Percentiles rank a stretch among this genome's conserved stretches.
phyloP scores from a whole-genome alignment of 2,329 filamentous ascomycete species.

The Akanthomyces muscarius region DNA sequence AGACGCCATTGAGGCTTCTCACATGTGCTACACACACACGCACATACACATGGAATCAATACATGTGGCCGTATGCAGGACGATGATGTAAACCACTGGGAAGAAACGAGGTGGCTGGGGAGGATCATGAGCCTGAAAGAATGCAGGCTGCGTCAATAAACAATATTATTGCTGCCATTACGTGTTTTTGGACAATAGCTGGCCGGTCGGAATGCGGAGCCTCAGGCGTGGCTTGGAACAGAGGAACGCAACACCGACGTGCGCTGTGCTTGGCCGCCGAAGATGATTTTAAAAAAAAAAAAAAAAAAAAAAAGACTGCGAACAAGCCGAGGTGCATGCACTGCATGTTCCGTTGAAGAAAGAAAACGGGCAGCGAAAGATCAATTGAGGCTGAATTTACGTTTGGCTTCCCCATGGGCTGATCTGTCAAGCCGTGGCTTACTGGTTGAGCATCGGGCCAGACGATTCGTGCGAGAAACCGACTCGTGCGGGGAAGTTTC shows the following conservation, averaged over 20 bases:
- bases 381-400: conserved; percentile 5
- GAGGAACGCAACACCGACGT: neutral
- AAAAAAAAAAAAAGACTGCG: neutral
- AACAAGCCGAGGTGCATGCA: neutral
- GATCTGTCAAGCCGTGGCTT: neutral
- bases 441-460: neutral
- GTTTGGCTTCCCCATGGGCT: neutral
- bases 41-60: neutral
- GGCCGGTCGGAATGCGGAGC: neutral
- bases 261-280: neutral
- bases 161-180: neutral
- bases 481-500: neutral
- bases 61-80: neutral
- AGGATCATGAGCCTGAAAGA: neutral
- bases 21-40: neutral
- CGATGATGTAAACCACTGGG: too few relatives aligned
- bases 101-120: neutral
- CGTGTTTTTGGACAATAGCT: neutral
- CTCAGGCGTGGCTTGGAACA: neutral
- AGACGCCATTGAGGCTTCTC: neutral
- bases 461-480: neutral
- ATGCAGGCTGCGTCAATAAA: too few relatives aligned
- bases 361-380: neutral
- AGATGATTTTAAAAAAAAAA: too few relatives aligned
- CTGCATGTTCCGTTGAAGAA: neutral